Evolutionary conservation across 1,284 basidiomycete species (phyloP).

Genomic region (Gomphus bonarii): DNA sequence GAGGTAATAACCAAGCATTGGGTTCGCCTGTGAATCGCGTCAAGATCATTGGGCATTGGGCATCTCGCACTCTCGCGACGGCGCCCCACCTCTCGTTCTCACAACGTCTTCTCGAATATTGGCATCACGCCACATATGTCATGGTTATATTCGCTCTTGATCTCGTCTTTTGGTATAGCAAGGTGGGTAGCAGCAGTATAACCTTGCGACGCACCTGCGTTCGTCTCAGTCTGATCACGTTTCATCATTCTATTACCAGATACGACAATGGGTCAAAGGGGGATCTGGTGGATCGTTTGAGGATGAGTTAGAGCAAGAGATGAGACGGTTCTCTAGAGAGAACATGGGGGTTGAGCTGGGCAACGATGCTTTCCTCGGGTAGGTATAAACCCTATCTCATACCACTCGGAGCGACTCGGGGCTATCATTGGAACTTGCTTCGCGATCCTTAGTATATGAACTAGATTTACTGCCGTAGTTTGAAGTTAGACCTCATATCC

Average conservation of each 20-base stretch:
- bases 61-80: constrained; percentile 43
- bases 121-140: constrained; percentile 43
- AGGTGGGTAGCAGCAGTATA: constrained; percentile 29
- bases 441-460: not conserved
- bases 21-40: constrained; percentile 82
- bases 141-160: constrained; percentile 45
- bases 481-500: too few species aligned
- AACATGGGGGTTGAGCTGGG: constrained; percentile 44
- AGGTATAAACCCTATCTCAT: not conserved
- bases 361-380: constrained; percentile 4
- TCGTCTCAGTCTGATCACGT: not conserved
- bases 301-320: constrained; percentile 51
- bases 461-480: too few species aligned
- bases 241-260: constrained; percentile 24
- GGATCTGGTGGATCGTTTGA: constrained; percentile 36
- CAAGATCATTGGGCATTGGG: constrained; percentile 72
- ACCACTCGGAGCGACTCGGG: not conserved
- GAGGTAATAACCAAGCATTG: constrained; percentile 66
- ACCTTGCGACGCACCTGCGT: constrained; percentile 10
- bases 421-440: not conserved
- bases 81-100: constrained; percentile 27
- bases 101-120: constrained; percentile 37
- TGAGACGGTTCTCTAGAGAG: constrained; percentile 48
- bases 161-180: constrained; percentile 44
- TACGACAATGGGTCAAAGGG: constrained; percentile 21